Percentiles rank a stretch among this genome's conserved stretches.
Evolutionary conservation across 805 yeast genomes (phyloP).

Genomic region (Hanseniaspora valbyensis): DNA sequence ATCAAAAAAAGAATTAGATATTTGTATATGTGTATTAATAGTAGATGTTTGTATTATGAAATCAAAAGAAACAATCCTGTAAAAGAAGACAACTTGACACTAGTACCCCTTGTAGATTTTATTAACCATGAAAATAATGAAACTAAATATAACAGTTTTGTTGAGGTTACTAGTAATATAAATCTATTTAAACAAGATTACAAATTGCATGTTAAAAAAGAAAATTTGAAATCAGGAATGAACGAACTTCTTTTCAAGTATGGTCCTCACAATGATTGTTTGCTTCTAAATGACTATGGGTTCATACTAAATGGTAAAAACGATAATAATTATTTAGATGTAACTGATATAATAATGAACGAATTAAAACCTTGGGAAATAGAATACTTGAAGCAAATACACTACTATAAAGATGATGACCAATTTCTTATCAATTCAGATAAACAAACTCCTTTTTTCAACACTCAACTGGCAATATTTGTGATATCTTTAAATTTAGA

Average conservation of each 20-base stretch:
- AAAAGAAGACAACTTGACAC: conserved; percentile 55
- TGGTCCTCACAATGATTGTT: conserved; percentile 82
- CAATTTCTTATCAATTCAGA: background rate
- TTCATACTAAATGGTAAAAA: conserved; percentile 46
- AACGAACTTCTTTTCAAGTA: conserved; percentile 63
- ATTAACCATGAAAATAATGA: conserved; percentile 51
- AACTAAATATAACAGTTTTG: conserved; percentile 40
- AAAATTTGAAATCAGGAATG: conserved; percentile 22
- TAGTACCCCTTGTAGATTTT: conserved; percentile 87
- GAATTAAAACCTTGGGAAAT: conserved; percentile 1
- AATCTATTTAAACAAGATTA: conserved; percentile 1
- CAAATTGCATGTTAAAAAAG: background rate
- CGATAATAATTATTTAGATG: conserved; percentile 60
- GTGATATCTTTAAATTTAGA: conserved; percentile 5
- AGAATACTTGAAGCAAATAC: background rate
- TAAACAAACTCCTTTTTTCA: background rate
- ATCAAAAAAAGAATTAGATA: conserved; percentile 31
- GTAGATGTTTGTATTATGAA: conserved; percentile 64
- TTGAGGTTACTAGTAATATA: conserved; percentile 32
- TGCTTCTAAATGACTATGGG: conserved; percentile 78
- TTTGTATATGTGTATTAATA: conserved; percentile 81
- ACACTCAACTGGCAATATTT: conserved; percentile 5
- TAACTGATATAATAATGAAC: conserved; percentile 29
- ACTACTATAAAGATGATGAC: background rate
- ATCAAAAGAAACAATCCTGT: conserved; percentile 41